Evolutionary conservation across 2,329 filamentous ascomycete species (phyloP), one percentile per base, ranked within the genome.

Genomic region (Aspergillus sp.): DNA sequence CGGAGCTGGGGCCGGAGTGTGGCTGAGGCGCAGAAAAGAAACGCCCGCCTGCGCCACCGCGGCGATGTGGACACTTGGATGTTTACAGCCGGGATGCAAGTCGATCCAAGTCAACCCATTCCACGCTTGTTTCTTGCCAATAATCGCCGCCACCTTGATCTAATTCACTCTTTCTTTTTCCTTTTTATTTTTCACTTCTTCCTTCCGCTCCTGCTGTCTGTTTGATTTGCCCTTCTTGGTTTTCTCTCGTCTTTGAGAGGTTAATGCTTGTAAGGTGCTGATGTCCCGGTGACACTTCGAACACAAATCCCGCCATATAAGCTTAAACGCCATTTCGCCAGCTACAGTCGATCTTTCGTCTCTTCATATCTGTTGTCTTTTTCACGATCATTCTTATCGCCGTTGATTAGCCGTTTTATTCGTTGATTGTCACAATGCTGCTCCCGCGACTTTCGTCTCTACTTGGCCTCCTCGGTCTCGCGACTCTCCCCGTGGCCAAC

Each of bases 281-380:
- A 79, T 82, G 56, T 51, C 54, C 52, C 51, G 57, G 54, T 51
- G 57, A 59, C 52, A 57, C 46, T 12, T 29, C 35, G 27, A 35
- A 33, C 39, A 13, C 39, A 19, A 19, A 19, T 19, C 19, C 19
- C 19, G 19, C 19, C 19, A 19, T 19, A 19, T 19, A 19, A 19
- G 19, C 19, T 19, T 19, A 9, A 4, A 9, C n/a, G 31, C 31
- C 9, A 9, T 32, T 32, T 34, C 33, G n/a, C 33, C 33, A 34
- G 33, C 33, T 34, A 13, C n/a, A 4, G 33, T 34, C 33, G n/a
- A 34, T 34, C 33, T 3, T 12, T 34, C 19, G 19, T 19, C 19
- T 19, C 31, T 39, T 13, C 26, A 34, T 51, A 45, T 43, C 53
- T 54, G 50, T 43, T 49, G 50, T 52, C 48, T 41, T 42, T 57